A percentile compares a stretch with the other conserved stretches of the same genome.
Evolutionary conservation across 345 rosid genomes (phyloP).

Genomic region (Brassica juncea): DNA sequence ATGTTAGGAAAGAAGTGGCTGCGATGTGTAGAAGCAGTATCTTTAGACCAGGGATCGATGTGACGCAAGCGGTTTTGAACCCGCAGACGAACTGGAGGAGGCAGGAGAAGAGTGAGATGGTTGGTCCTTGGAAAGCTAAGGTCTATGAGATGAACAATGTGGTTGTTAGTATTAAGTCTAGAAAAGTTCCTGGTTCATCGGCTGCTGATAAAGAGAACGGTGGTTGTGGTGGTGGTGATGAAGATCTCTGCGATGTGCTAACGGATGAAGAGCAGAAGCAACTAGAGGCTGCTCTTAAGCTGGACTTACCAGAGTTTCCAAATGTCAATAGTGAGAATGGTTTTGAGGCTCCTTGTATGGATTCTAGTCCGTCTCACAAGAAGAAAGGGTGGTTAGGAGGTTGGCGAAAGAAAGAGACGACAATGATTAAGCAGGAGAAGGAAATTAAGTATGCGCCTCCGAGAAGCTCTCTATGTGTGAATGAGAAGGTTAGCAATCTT

Average conservation of each 20-base stretch:
- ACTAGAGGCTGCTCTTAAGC: conserved; percentile 80
- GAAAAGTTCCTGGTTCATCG: conserved; percentile 85
- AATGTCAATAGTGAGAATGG: conserved; percentile 60
- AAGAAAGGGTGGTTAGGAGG: conserved; percentile 98
- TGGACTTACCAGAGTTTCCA: conserved; percentile 64
- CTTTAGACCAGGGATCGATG: conserved; percentile 95
- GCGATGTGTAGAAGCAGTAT: conserved; percentile 90
- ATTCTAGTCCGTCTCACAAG: conserved; percentile 49
- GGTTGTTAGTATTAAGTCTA: conserved; percentile 88
- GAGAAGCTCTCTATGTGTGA: conserved; percentile 78
- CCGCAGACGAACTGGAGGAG: conserved; percentile 96
- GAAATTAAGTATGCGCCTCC: conserved; percentile 67
- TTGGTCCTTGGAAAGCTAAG: conserved; percentile 90
- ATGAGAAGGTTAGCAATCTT: conserved; percentile 82
- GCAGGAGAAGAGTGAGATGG: conserved; percentile 87
- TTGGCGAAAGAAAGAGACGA: conserved; percentile 77
- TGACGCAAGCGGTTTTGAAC: conserved; percentile 82
- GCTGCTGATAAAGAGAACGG: conserved; percentile 77
- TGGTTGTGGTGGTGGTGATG: conserved; percentile 58
- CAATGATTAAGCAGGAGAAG: conserved; percentile 51
- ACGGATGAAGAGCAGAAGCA: conserved; percentile 91
- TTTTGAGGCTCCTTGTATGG: conserved; percentile 60
- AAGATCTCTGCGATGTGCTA: conserved; percentile 65
- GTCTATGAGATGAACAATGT: conserved; percentile 99
- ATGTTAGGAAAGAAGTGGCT: conserved; percentile 81